Conservation (phyloP, 805 yeast species). For the Sugiyamaella americana region DNA sequence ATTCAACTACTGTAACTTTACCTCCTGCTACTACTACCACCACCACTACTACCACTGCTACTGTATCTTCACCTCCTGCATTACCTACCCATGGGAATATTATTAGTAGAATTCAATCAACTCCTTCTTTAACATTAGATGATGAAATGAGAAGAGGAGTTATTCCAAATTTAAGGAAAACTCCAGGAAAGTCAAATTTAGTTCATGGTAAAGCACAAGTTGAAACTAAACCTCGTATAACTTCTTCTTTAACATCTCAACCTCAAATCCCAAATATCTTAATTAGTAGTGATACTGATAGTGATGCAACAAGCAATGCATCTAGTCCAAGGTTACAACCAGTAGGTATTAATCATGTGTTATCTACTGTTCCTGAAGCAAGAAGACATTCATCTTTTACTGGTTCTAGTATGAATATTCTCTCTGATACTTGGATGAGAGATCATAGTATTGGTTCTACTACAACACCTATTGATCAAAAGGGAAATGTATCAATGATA, state of each 20-base stretch:
- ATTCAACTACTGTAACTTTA: not conserved
- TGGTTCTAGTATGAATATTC: not conserved
- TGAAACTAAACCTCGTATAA: not conserved
- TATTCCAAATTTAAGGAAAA: not conserved
- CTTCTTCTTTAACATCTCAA: too few species aligned
- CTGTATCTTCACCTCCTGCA: not conserved
- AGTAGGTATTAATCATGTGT: not conserved
- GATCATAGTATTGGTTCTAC: not conserved
- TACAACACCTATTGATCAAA: not conserved
- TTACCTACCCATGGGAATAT: not conserved
- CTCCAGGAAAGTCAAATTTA: not conserved
- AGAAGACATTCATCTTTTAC: not conserved
- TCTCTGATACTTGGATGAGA: too few species aligned
- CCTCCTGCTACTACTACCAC: not conserved
- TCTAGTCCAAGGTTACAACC: not conserved
- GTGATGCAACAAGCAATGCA: not conserved
- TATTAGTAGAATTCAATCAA: not conserved
- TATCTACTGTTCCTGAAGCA: not conserved
- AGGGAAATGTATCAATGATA: constrained; percentile 5
- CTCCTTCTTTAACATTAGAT: not conserved
- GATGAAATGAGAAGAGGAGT: not conserved
- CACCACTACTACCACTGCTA: not conserved
- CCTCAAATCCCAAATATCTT: not conserved
- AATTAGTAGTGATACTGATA: not conserved
- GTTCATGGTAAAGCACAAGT: too few species aligned